Evolutionary conservation across 495 filamentous ascomycete species (phyloP), one percentile per base, ranked within the genome.

Genomic region (Xylaria castorea): DNA sequence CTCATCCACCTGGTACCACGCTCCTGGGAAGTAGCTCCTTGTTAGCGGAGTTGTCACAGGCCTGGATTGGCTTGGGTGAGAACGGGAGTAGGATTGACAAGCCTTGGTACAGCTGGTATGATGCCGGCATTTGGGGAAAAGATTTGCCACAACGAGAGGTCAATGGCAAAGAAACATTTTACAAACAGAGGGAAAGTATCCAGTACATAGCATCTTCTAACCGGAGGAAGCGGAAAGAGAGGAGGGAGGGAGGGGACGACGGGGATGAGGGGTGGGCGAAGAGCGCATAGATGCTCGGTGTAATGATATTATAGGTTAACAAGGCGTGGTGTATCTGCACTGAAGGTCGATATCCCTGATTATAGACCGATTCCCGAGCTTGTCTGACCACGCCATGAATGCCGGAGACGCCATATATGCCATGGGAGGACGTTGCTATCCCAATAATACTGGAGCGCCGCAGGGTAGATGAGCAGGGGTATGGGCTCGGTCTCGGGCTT

Each of bases 401-500:
- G 14, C 30, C 38, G 14, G 12, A 44, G 12, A 22, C 2, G 32
- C 32, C 57, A 38, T 20, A 5, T 12, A 25, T n/a, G 57, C 57
- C 57, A 60, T 53, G 32, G 34, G 65, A 40, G 16, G 3, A 42
- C 11, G 22, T 68, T 68, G 57, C 30, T 9, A 38, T 57, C 30
- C 66, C 34, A 68, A 34, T 48, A 25, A 57, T 20, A 22, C 50
- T 51, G 36, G 34, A 57, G 40, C 48, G 30, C 27, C 46, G 11
- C 60, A 63, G 34, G 32, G 60, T 16, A 22, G 60, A 42, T 42
- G 34, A 42, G 36, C 60, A 58, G 46, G 53, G 46, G 16, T 58
- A 67, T 68, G 51, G 48, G 65, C 32, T 68, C 5, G 51, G 48
- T 48, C 32, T 68, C 5, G 25, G n/a, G 60, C 34, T 63, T 63